Evolutionary conservation across 2,329 filamentous ascomycete genomes (phyloP), one percentile per base, ranked within the genome.

Genomic region (Ophiosphaerella narmari): DNA sequence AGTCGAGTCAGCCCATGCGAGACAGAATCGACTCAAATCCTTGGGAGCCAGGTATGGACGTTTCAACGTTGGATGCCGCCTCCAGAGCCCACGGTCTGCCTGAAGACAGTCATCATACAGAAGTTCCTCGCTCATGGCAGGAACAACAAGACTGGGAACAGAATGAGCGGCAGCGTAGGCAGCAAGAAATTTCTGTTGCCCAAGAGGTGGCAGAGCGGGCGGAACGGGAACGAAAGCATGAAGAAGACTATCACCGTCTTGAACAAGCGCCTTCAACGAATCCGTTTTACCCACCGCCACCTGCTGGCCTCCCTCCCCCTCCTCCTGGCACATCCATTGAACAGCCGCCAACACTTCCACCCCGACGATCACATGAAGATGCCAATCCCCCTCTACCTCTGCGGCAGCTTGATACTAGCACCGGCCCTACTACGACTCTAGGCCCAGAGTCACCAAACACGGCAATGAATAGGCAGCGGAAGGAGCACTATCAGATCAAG

Each of bases 401-500:
- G n/a, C 66, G 67, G 13, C 67, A 67, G 7, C 51, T 71, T 5
- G 55, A 72, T 31, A 65, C 60, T 7, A 52, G 54, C 1, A 45
- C 63, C 1, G 48, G 55, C 26, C 45, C 57, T 26, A 41, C 56
- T 13, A 47, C 50, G 2, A 47, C 63, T 7, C 33, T 62, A 7
- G 68, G 62, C 8, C 56, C 68, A 2, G 75, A 78, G 43, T 76
- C 74, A 4, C 74, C 77, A 3, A 67, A 66, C 7, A 73, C 75
- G 3, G 62, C 55, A 13, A 73, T 75, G 54, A 73, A 72, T 47
- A 62, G 67, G 46, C 80, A 85, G 57, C 74, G 81, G 53, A 80
- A 79, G 49, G 91, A 97, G 72, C 94, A 91, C 1, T 97, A 99
- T 65, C 88, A 91, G 48, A 92, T 97, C 70, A 95, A 96, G 69